Base-by-base conservation (phyloP, 176 grass and related monocot species). In the Cenchrus purpureus region DNA sequence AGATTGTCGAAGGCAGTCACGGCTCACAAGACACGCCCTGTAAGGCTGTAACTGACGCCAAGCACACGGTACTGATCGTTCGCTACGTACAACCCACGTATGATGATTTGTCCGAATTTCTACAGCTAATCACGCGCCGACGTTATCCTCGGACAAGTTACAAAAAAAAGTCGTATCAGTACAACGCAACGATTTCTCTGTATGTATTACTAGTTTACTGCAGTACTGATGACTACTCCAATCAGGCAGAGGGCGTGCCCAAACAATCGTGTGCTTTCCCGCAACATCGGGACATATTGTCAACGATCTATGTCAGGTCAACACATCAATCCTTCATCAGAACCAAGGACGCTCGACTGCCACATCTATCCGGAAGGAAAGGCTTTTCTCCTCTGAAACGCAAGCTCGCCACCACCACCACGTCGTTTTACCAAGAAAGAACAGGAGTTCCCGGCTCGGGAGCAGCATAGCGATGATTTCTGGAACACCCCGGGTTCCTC, bases 331-430 rank as follows among this genome's bases (percentile, higher is more conserved):
- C 62, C 14, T 65, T 14, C 62, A 14, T 12, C 77, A 43, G 46
- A 46, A 44, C 68, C 58, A 68, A 51, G 22, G 50, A 78, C 72
- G 25, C 56, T 10, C 48, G 50, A 67, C 19, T 1, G 0, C 52
- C 40, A 1, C 17, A 57, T 73, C 70, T 8, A 73, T 88, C 57
- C 56, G 34, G 63, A 37, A 19, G 1, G 2, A 1, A 12, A 53
- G 86, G 45, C 7, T 64, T 83, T 56, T 46, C 61, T 50, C 44
- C 12, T n/a, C 15, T n/a, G 8, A 70, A 76, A 85, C 10, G 62
- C 43, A 81, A 76, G 64, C 51, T 76, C n/a, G 7, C 10, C 50
- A 6, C 9, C 19, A 20, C 37, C 37, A 40, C 37, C 20, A 76
- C 25, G 37, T 37, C 73, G n/a, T 1, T 20, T 60, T 76, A 62